These are phyloP conservation scores for Austroboletus niveus DNA, from an alignment of 1,284 basidiomycete genomes.

Conservation along the genomic window DNA sequence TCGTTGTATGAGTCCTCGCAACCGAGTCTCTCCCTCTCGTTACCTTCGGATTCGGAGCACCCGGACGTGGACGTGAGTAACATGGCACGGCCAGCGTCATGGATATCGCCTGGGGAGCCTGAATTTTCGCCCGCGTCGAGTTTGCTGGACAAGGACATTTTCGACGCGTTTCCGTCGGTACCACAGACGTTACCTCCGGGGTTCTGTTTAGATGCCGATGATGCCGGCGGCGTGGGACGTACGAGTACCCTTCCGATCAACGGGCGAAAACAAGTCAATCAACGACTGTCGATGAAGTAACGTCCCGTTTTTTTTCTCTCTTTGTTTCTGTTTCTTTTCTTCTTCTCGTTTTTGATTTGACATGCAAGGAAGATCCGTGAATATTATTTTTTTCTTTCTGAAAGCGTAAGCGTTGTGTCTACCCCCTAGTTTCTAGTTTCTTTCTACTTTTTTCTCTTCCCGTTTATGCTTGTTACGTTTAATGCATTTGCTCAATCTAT, in stretches of 20 bases:
- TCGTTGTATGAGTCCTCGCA: slow-evolving; percentile 29
- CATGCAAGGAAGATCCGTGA: too few relatives aligned
- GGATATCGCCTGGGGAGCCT: slow-evolving; percentile 39
- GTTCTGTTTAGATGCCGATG: slow-evolving; percentile 16
- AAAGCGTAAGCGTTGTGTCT: too few relatives aligned
- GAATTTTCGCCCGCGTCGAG: slow-evolving; percentile 40
- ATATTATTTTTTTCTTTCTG: too few relatives aligned
- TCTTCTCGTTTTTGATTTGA: not conserved
- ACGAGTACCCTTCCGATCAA: slow-evolving; percentile 28
- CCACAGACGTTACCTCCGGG: slow-evolving; percentile 40
- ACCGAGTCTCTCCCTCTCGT: slow-evolving; percentile 20
- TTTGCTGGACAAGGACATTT: slow-evolving; percentile 44
- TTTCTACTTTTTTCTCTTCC: too few relatives aligned
- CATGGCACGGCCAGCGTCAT: slow-evolving; percentile 37
- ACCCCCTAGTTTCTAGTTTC: too few relatives aligned
- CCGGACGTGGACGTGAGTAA: slow-evolving; percentile 16
- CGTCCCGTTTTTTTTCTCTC: not conserved
- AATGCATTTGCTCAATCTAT: too few relatives aligned
- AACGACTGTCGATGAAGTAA: slow-evolving; percentile 25
- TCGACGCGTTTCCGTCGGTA: slow-evolving; percentile 58
- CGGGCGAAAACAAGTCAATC: slow-evolving; percentile 24
- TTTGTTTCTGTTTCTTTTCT: not conserved
- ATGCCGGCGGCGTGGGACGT: slow-evolving; percentile 10
- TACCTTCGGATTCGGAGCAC: slow-evolving; percentile 15
- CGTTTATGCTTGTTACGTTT: too few relatives aligned